Base-by-base conservation (phyloP, 192 early-diverging fungal species). In the Gonapodya prolifera region DNA sequence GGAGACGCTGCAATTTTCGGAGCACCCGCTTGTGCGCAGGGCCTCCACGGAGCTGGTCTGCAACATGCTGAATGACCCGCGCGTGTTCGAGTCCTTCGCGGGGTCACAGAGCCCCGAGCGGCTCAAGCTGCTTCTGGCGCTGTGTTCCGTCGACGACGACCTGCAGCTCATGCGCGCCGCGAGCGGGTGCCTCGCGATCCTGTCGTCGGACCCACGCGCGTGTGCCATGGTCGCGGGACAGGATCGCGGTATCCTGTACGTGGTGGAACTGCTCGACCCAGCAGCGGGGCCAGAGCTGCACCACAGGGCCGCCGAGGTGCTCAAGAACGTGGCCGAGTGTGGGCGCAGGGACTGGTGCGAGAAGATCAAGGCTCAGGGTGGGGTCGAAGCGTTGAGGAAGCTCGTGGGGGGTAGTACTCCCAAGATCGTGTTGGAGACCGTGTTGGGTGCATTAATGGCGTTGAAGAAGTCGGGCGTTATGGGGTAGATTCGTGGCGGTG, bases 11-110 rank as follows among this genome's bases (percentile, higher is more conserved):
- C 90, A 94, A 80, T 87, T 98, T 69, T 92, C 91, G n/a, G 90
- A 92, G 61, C 87, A 96, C 76, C 85, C 77, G 1, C 77, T 98
- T 82, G 86, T 98, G 8, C 89, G 90, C 30, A 85, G 96, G 0
- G 96, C 96, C 0, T 93, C 96, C 0, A 95, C 95, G 0, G 96
- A 98, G 81, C 84, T 91, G 0, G 77, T 97, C 0, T 98, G 96
- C 81, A 98, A 98, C 81, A 91, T 97, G 93, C 92, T 96, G 69
- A 92, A 92, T 81, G 87, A 90, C 76, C 87, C 87, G 28, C 82
- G 82, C 0, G 95, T 98, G 1, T 97, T 93, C 87, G 90, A 91
- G 69, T 75, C 84, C 0, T 98, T 94, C 77, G 91, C 86, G 34
- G 83, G 86, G 16, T 83, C 85, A 30, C 80, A 84, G 32, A 73